Evolutionary conservation across 768 basidiomycete species (phyloP), one percentile per base, ranked within the genome.

Genomic region (Strobilomyces echinocephalus): DNA sequence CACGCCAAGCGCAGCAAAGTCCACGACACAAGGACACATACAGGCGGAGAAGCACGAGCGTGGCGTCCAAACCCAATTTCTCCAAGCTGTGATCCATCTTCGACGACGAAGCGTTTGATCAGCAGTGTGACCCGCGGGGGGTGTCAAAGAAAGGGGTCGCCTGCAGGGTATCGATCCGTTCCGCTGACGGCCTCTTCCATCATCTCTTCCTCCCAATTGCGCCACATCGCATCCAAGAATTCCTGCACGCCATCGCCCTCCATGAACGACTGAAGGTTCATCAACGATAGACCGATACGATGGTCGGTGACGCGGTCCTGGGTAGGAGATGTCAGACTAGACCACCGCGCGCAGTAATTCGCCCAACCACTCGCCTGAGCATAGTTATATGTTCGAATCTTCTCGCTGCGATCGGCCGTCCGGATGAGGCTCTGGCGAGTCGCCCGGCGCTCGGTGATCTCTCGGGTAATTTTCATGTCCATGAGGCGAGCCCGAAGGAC

Each of bases 371-470:
- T 36, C 46, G 80, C 91, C 77, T 94, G 93, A 1, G 91, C 82
- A 68, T 86, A 95, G 63, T 97, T 97, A 70, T 97, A 98, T 5
- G 97, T 98, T 55, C 97, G 75, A 53, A 98, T 88, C 68, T 97
- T 98, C 64, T 97, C 94, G 60, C 91, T 91, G 20, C 97, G 75
- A 64, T 95, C 93, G 2, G 85, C 85, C 0, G 86, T 84, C 40
- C 83, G 81, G 9, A 98, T 85, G 4, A 97, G 84, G 56, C 74
- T 84, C 33, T 82, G 76, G 12, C 93, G 77, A 4, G 79, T 79
- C 0, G 82, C 82, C 18, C 93, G 83, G 7, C 85, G 81, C 52
- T 82, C 79, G 6, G 81, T 81, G 41, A 87, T 79, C 5, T 95
- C 88, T 38, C 77, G 78, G 1, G 73, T 78, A 18, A 97, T 72